Evolutionary conservation across 2,329 filamentous ascomycete species (phyloP).

Genomic region (Colletotrichum higginsianum): DNA sequence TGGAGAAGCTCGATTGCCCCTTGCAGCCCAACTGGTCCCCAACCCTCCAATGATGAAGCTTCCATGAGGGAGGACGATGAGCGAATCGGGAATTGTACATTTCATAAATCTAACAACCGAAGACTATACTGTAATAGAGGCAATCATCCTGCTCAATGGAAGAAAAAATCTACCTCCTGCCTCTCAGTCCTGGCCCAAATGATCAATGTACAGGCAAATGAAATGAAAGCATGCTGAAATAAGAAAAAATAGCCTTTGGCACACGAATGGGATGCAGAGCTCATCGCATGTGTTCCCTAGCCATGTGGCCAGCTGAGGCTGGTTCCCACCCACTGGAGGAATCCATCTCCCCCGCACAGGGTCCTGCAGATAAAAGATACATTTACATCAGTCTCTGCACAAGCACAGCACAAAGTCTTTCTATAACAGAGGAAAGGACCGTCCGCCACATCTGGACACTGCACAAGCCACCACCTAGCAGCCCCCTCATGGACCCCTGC

Average conservation of each 20-base stretch:
- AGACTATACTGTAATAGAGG: too few relatives aligned
- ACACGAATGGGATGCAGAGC: conserved; percentile 36
- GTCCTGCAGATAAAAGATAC: conserved; percentile 20
- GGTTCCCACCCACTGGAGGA: background rate
- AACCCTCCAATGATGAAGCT: background rate
- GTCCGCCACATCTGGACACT: conserved; percentile 13
- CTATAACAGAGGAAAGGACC: background rate
- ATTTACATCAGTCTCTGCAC: too few relatives aligned
- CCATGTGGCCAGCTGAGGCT: conserved; percentile 31
- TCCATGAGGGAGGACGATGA: background rate
- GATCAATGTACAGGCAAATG: background rate
- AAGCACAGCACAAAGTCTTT: background rate
- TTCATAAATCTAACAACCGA: background rate
- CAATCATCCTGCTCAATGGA: background rate
- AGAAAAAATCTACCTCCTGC: background rate
- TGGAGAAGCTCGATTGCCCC: background rate
- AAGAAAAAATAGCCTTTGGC: conserved; percentile 5
- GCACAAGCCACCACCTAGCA: conserved; percentile 16
- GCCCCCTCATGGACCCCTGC: conserved; percentile 18
- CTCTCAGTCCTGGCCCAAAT: background rate
- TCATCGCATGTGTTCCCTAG: conserved; percentile 31
- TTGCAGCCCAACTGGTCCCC: background rate
- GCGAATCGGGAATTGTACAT: background rate
- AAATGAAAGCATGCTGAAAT: conserved; percentile 8
- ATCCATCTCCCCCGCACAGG: conserved; percentile 18